Conservation (phyloP, 2,329 filamentous ascomycete species). For the Trichoderma lentiforme region DNA sequence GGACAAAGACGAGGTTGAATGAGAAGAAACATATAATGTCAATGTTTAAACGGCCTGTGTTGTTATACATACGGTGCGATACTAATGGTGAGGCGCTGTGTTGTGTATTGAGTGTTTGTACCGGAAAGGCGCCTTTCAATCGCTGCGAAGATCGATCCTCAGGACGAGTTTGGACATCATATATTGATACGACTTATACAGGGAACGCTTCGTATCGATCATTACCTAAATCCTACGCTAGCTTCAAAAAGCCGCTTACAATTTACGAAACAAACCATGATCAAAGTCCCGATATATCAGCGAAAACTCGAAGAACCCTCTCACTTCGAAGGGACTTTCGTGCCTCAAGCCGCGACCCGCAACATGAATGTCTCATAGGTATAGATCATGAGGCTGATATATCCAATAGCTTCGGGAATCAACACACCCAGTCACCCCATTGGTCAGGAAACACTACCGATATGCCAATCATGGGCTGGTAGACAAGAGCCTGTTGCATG, state of each 20-base stretch:
- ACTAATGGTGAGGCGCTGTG: neutral
- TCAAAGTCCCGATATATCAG: too few species aligned
- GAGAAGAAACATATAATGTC: neutral
- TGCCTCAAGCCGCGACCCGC: too few species aligned
- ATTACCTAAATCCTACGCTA: too few species aligned
- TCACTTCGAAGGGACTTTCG: too few species aligned
- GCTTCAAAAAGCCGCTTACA: too few species aligned
- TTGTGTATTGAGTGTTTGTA: too few species aligned
- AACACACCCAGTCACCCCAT: neutral
- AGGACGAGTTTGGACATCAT: too few species aligned
- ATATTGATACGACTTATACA: too few species aligned
- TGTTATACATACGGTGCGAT: neutral
- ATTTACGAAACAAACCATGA: too few species aligned
- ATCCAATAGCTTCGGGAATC: neutral
- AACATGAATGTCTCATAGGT: neutral
- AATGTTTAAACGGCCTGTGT: neutral
- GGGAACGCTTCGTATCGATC: too few species aligned
- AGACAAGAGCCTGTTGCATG: neutral
- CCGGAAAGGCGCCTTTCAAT: neutral
- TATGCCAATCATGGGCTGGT: neutral
- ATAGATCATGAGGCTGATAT: neutral
- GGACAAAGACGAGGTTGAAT: constrained; percentile 38
- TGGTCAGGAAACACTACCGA: neutral
- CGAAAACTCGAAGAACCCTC: too few species aligned
- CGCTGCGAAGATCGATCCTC: neutral